These are phyloP conservation scores for Pichia californica DNA, from an alignment of 805 yeast species.

Conservation along the genomic window DNA sequence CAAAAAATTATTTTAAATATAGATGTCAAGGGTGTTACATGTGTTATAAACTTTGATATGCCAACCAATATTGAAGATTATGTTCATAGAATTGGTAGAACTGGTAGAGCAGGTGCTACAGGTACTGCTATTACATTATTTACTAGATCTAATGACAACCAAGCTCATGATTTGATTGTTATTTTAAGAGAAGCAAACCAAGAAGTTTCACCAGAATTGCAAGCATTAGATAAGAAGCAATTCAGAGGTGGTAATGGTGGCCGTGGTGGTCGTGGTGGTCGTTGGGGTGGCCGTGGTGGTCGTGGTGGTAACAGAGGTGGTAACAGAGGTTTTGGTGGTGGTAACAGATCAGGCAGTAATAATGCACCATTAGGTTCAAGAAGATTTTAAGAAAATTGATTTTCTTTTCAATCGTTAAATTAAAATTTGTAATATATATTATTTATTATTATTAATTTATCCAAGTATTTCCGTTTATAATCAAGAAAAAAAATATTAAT, in stretches of 20 bases:
- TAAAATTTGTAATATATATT: too few relatives aligned
- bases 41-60: constrained; percentile 92
- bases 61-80: constrained; percentile 98
- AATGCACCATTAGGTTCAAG: constrained; percentile 41
- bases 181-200: constrained; percentile 96
- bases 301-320: constrained; percentile 30
- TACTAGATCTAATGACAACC: constrained; percentile 78
- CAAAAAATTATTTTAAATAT: too few relatives aligned
- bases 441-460: too few relatives aligned
- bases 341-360: constrained; percentile 35
- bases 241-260: constrained; percentile 47
- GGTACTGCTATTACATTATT: constrained; percentile 96
- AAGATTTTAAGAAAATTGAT: constrained; percentile 24
- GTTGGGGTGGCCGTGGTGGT: constrained; percentile 41
- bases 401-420: too few relatives aligned
- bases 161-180: constrained; percentile 85
- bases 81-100: constrained; percentile 98
- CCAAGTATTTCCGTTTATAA: too few relatives aligned
- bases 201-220: constrained; percentile 72
- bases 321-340: constrained; percentile 25
- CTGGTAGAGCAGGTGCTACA: constrained; percentile 96
- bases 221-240: constrained; percentile 68
- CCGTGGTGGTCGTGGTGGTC: constrained; percentile 51
- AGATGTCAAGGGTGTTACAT: constrained; percentile 97
- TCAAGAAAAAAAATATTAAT: too few relatives aligned